Evolutionary conservation across 352 stramenopile species (phyloP).

Genomic region (Lagenidium sp.): DNA sequence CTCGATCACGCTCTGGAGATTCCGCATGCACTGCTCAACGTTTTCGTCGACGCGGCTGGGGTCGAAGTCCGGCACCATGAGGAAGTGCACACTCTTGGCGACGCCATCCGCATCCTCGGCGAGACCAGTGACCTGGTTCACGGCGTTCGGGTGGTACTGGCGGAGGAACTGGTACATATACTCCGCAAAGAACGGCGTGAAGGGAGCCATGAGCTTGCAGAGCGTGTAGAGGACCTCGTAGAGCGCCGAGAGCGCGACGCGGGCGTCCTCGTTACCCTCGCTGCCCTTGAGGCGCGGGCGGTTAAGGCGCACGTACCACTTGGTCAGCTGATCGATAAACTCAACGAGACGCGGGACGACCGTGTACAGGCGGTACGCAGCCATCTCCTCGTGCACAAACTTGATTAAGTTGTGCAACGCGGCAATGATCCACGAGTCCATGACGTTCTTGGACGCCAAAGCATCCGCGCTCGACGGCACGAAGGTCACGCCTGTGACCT

Average conservation of each 20-base stretch:
- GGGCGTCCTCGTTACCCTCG: conserved; percentile 81
- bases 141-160: conserved; percentile 90
- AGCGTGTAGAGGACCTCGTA: conserved; percentile 97
- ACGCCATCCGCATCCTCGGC: conserved; percentile 85
- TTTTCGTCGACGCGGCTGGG: conserved; percentile 87
- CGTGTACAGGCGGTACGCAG: conserved; percentile 98
- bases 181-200: conserved; percentile 99
- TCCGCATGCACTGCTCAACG: conserved; percentile 92
- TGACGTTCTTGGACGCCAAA: conserved; percentile 92
- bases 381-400: conserved; percentile 97
- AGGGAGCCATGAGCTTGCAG: conserved; percentile 96
- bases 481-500: conserved; percentile 79
- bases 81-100: conserved; percentile 94
- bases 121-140: conserved; percentile 38
- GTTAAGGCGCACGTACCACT: conserved; percentile 99
- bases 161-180: conserved; percentile 99
- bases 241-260: conserved; percentile 88
- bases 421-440: conserved; percentile 99
- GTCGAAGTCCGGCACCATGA: conserved; percentile 94
- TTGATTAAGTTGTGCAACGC: conserved; percentile 96
- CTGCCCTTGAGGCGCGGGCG: conserved; percentile 95
- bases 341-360: conserved; percentile 96
- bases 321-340: conserved; percentile 98
- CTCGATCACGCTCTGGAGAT: conserved; percentile 95
- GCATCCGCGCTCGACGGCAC: conserved; percentile 86